These are phyloP conservation scores for Neofusicoccum ribis DNA, from an alignment of 2,329 filamentous ascomycete genomes.

Conservation along the genomic window DNA sequence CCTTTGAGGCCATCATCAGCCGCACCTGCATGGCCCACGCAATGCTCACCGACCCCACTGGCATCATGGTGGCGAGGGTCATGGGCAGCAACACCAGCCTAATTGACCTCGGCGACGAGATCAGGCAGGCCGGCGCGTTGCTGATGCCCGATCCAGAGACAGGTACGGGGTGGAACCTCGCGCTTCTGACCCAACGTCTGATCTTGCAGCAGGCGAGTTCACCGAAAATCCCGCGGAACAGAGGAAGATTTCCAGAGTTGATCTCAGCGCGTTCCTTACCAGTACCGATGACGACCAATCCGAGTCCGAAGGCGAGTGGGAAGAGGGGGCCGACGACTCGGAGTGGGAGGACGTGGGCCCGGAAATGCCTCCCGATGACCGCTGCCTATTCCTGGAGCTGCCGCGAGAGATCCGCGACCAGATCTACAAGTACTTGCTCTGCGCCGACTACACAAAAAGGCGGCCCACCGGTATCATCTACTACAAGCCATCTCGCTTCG, in stretches of 20 bases:
- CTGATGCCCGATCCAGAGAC: conserved; percentile 5
- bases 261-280: not conserved
- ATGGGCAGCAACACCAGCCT: not conserved
- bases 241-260: not conserved
- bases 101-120: conserved; percentile 1
- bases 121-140: not conserved
- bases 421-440: not conserved
- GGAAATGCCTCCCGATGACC: not conserved
- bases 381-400: not conserved
- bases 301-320: not conserved
- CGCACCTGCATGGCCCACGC: conserved; percentile 2
- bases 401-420: conserved; percentile 4
- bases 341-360: not conserved
- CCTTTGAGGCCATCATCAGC: not conserved
- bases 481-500: not conserved
- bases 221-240: not conserved
- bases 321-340: not conserved
- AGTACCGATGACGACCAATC: not conserved
- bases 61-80: not conserved
- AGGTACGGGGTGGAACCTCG: not conserved
- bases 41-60: not conserved
- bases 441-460: not conserved
- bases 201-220: not conserved
- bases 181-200: not conserved
- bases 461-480: not conserved